Evolutionary conservation across 2,329 filamentous ascomycete genomes (phyloP), one percentile per base, ranked within the genome.

Genomic region (Stenocarpella maydis): DNA sequence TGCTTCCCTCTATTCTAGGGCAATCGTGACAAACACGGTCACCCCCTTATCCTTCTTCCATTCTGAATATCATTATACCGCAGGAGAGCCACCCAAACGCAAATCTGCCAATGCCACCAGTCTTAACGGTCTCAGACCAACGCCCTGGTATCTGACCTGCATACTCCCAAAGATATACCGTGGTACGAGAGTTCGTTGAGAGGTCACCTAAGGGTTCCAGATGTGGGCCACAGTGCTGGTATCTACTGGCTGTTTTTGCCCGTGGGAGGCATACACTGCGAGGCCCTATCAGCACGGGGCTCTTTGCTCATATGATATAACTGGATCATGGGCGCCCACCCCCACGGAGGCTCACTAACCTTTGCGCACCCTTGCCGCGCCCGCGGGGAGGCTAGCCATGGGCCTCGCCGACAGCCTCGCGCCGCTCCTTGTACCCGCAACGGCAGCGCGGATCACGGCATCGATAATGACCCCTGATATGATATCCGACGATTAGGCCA

Each of bases 371-470:
- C 58, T 61, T n/a, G 39, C 58, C 8, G 58, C 58, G 4, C 58
- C 58, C 0, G 26, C 58, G 0, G 47, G 41, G 4, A 61, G 58
- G 4, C 58, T 61, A 2, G 58, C 58, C 28, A 61, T 41, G 12
- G 47, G 47, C 15, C 43, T 61, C 17, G 41, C 58, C 19, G 41
- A 41, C 5, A 61, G 26, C 58, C 58, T 47, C 58, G 58, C 58
- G 2, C 41, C 58, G 28, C 41, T 41, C 58, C 58, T 47, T 41
- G 47, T 61, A 19, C 58, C 34, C 26, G 34, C n/a, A 12, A 61
- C 58, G 19, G 58, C 58, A 14, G 47, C 14, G 24, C 58, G 58
- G 12, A 61, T 61, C 19, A 41, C 58, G 4, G 58, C 58, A 15
- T 61, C 58, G 28, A 61, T 61, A 2, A 61, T n/a, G 26, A 61